phyloP scores from a whole-genome alignment of 2,329 filamentous ascomycete genomes.

The Penicillium sp. region DNA sequence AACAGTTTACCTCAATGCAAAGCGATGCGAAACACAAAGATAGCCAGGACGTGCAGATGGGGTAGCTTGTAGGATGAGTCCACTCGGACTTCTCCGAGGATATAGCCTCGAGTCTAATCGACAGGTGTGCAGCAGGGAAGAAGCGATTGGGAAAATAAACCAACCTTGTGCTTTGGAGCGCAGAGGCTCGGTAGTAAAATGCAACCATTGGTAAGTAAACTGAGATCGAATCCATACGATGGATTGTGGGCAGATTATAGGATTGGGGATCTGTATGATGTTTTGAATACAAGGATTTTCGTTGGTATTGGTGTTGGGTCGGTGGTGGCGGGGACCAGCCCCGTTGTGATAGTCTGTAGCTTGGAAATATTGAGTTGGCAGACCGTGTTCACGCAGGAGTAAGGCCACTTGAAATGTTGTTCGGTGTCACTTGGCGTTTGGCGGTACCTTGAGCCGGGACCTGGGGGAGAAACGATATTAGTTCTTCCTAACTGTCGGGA shows the following conservation, averaged over 20 bases:
- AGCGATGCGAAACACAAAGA: not conserved
- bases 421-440: conserved; percentile 37
- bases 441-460: conserved; percentile 29
- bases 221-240: not conserved
- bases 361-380: not conserved
- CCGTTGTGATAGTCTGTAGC: conserved; percentile 21
- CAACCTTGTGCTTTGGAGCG: conserved; percentile 36
- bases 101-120: conserved; percentile 10
- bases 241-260: not conserved
- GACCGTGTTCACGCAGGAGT: conserved; percentile 33
- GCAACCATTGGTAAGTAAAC: not conserved
- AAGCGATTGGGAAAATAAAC: conserved; percentile 27
- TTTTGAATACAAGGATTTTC: not conserved
- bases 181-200: conserved; percentile 11
- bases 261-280: not conserved
- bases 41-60: conserved; percentile 4
- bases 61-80: conserved; percentile 2
- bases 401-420: conserved; percentile 27
- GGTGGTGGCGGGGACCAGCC: conserved; percentile 29
- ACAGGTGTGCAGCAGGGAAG: conserved; percentile 14
- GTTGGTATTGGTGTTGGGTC: not conserved
- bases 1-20: conserved; percentile 12
- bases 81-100: conserved; percentile 9
- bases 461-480: conserved; percentile 33
- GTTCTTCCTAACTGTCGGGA: conserved; percentile 28